Base-by-base conservation (phyloP, 2,329 filamentous ascomycete species). In the Colletotrichum lindemuthianum region DNA sequence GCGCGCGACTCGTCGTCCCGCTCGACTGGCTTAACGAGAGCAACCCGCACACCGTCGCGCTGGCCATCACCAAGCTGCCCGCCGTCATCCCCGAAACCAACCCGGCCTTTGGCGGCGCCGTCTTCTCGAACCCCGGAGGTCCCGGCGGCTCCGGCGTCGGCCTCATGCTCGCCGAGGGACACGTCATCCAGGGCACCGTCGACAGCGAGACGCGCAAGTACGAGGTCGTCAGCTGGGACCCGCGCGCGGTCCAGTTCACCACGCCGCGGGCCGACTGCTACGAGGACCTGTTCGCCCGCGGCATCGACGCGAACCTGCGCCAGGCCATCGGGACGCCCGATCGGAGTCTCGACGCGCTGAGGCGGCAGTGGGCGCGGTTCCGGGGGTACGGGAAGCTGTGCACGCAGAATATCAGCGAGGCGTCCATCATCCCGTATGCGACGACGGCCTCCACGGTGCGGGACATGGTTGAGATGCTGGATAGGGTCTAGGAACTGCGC, bases 71-170 rank as follows among this genome's bases (percentile, higher is more conserved):
- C 51, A 78, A 76, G 60, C 73, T 78, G 8, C 78, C 79, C 0
- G 80, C 80, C 33, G 65, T 64, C 1, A 81, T 82, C 3, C 59
- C 74, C 8, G 72, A 76, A 24, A 43, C 69, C n/a, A 75, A 80
- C 59, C 72, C 77, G 4, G 65, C 72, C 40, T 82, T 78, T 56
- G 79, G 74, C 43, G 81, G 81, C 15, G 72, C 80, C 51, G 72
- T 83, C 45, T 72, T 83, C 67, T 69, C 71, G 50, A 82, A 82
- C 71, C 81, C 80, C 0, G 81, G 82, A 45, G 81, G 82, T 0
- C 81, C 81, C 0, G 78, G 81, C 34, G 76, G 72, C 16, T 79
- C 78, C 1, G 81, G 81, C 8, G 73, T 81, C 3, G 40, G 36
- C 0, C 67, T 75, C 11, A 37, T 76, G 6, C 68, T 75, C 8